Evolutionary conservation across 345 rosid species (phyloP), one percentile per base, ranked within the genome.

Genomic region (Brassica juncea): DNA sequence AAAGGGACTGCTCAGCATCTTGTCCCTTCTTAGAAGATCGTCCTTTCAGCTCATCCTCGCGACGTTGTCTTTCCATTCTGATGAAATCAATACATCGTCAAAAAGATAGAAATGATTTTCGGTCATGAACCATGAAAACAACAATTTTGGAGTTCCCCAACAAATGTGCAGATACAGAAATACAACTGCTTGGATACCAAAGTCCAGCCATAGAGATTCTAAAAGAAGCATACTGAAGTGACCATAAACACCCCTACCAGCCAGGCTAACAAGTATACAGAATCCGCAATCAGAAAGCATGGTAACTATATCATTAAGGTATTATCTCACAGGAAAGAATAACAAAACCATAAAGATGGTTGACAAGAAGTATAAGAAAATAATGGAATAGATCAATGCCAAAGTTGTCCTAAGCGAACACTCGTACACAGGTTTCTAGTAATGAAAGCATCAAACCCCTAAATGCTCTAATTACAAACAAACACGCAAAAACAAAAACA

Each of bases 1-100:
- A 80, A 34, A 87, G 72, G 73, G 97, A 84, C 68, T 96, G 99
- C 83, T 96, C 99, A 63, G 97, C 89, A 47, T 93, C 99, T 67
- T 55, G 74, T 59, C 84, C 90, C 85, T 92, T 94, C 82, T 89
- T 94, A 71, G 99, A 94, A 64, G 98, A 89, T 81, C 91, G 84
- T 64, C 83, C 85, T 85, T 91, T 96, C 68, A 88, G 81, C 77
- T 96, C 99, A 66, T 96, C 99, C 88, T 96, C 98, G 1, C 98
- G 91, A 8, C 98, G 97, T 70, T 92, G 99, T 76, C 97, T 86
- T 76, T 96, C 99, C 97, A 93, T 89, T 83, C 99, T 96, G 84
- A 72, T 44, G 35, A 82, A 47, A 15, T 28, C 58, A 71, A 59
- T 59, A 66, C 57, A 14, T 49, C 19, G 57, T 49, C 57, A 49